Evolutionary conservation across 148 eudicot species (phyloP).

Genomic region (Camellia lanceoleosa): DNA sequence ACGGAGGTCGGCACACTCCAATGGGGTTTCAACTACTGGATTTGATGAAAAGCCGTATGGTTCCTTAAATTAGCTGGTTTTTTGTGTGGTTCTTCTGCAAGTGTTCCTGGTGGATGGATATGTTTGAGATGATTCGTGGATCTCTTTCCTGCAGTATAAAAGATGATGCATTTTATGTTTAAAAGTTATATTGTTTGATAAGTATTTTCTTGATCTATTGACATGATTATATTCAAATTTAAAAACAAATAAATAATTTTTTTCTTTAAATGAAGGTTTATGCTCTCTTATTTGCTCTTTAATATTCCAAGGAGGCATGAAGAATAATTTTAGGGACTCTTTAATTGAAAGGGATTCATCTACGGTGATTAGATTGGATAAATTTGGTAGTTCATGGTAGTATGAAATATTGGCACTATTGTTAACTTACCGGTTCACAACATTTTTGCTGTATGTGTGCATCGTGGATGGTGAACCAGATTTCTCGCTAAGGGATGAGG

Average conservation of each 20-base stretch:
- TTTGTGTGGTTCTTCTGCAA: not conserved
- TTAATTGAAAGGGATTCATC: not conserved
- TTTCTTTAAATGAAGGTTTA: no score
- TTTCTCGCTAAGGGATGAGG: not conserved
- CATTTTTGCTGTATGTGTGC: not conserved
- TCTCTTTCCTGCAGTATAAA: not conserved
- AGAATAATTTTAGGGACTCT: not conserved
- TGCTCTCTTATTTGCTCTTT: not conserved
- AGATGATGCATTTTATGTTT: not conserved
- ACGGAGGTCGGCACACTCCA: constrained; percentile 31
- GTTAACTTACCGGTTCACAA: no score
- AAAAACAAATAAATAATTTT: no score
- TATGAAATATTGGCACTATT: not conserved
- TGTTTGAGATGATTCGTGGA: not conserved
- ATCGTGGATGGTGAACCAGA: not conserved
- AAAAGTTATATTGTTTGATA: not conserved
- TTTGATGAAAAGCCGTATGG: constrained; percentile 54
- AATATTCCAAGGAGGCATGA: not conserved
- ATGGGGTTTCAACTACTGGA: constrained; percentile 44
- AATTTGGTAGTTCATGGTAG: not conserved
- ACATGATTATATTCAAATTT: no score
- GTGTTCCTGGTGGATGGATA: not conserved
- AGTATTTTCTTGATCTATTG: no score
- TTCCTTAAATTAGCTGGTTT: constrained; percentile 10
- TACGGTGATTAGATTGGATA: not conserved